phyloP scores from a whole-genome alignment of 2,329 filamentous ascomycete species.

The Fusarium phyllophilum region DNA sequence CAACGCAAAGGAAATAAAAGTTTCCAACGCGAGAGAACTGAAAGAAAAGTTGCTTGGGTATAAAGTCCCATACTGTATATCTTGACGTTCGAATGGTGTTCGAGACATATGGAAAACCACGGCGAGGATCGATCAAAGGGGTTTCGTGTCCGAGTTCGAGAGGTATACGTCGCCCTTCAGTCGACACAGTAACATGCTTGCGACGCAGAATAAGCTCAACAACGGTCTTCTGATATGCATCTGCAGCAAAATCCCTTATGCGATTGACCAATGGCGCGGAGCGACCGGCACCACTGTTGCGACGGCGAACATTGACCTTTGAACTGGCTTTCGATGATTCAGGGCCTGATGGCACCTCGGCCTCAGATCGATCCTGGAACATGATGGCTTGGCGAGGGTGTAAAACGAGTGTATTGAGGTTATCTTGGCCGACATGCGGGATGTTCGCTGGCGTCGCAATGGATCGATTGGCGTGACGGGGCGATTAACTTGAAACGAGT shows the following conservation, averaged over 20 bases:
- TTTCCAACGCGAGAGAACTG: constrained; percentile 90
- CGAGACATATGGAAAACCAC: constrained; percentile 61
- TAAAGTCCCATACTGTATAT: constrained; percentile 85
- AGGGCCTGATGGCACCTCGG: constrained; percentile 20
- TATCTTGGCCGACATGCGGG: constrained; percentile 20
- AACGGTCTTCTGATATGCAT: constrained; percentile 53
- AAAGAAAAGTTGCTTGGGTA: constrained; percentile 85
- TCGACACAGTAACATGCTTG: constrained; percentile 74
- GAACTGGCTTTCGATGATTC: constrained; percentile 9
- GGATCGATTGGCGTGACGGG: background rate
- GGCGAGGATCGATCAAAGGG: constrained; percentile 60
- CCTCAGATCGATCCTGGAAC: constrained; percentile 28
- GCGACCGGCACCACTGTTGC: constrained; percentile 16
- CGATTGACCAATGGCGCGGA: constrained; percentile 32
- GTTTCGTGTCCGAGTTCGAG: constrained; percentile 52
- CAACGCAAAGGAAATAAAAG: constrained; percentile 87
- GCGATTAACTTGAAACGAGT: constrained; percentile 27
- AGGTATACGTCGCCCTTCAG: constrained; percentile 70
- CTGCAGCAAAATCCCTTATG: constrained; percentile 32
- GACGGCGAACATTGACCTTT: constrained; percentile 17
- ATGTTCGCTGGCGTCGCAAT: constrained; percentile 9
- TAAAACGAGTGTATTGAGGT: constrained; percentile 37
- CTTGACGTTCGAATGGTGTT: constrained; percentile 82
- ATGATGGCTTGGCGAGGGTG: constrained; percentile 21
- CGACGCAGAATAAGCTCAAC: constrained; percentile 67